Evolutionary conservation across 306 rosid species (phyloP).

Genomic region (Citrullus mucosospermus): DNA sequence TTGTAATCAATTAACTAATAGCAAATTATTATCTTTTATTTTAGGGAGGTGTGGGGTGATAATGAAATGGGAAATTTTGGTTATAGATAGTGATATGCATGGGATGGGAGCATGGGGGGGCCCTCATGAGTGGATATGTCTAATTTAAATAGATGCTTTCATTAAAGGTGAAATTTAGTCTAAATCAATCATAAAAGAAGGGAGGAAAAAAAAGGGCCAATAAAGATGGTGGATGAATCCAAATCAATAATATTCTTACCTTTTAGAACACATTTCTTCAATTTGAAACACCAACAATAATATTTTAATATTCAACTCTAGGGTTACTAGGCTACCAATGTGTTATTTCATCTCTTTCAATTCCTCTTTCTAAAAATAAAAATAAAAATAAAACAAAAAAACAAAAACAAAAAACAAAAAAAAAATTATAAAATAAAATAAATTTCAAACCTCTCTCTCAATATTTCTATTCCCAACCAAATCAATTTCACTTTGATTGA

Average conservation of each 20-base stretch:
- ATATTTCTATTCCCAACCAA: not conserved
- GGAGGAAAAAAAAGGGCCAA: not conserved
- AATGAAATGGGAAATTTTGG: not conserved
- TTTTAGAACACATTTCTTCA: not conserved
- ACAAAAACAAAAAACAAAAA: too few species aligned
- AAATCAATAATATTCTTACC: slow-evolving; percentile 7
- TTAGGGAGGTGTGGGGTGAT: not conserved
- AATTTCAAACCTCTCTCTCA: not conserved
- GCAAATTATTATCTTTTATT: not conserved
- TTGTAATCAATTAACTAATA: not conserved
- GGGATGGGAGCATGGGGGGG: not conserved
- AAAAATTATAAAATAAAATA: too few species aligned
- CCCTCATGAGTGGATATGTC: slow-evolving; percentile 1
- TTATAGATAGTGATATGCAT: not conserved
- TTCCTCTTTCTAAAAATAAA: not conserved
- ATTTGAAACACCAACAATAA: not conserved
- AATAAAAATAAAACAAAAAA: too few species aligned
- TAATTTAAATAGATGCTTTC: slow-evolving; percentile 2
- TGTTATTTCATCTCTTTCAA: not conserved
- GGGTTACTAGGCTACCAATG: not conserved
- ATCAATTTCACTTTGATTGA: not conserved
- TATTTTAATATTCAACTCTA: not conserved
- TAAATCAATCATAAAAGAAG: slow-evolving; percentile 3
- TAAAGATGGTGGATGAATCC: slow-evolving; percentile 9
- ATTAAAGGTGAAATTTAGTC: not conserved